phyloP scores from a whole-genome alignment of 2,329 filamentous ascomycete genomes.

The Lasiodiplodia citricola region DNA sequence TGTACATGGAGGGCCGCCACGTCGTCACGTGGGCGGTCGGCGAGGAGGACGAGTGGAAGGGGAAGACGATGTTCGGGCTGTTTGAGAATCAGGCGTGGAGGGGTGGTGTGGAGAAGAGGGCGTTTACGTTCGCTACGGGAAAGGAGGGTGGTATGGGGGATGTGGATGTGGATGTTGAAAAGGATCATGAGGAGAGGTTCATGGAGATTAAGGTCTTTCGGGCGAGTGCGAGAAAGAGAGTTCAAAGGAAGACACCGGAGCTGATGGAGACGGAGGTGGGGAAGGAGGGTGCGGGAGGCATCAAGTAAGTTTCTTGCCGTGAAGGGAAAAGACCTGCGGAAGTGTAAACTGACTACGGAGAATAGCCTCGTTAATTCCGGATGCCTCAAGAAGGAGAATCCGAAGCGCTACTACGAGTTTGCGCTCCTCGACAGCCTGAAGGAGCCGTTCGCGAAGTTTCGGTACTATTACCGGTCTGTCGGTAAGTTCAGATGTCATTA shows the following conservation, averaged over 20 bases:
- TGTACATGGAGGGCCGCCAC: slow-evolving; percentile 47
- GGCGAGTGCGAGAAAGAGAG: slow-evolving; percentile 47
- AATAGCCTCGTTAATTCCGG: slow-evolving; percentile 46
- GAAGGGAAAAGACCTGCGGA: not conserved
- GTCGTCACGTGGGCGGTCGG: slow-evolving; percentile 53
- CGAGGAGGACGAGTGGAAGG: slow-evolving; percentile 48
- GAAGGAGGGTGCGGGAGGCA: slow-evolving; percentile 30
- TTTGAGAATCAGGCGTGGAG: slow-evolving; percentile 42
- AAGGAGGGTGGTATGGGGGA: slow-evolving; percentile 15
- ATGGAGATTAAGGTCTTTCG: slow-evolving; percentile 52
- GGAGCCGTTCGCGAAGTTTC: slow-evolving; percentile 54
- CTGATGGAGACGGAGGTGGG: slow-evolving; percentile 32
- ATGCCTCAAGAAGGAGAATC: slow-evolving; percentile 44
- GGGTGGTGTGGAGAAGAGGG: slow-evolving; percentile 47
- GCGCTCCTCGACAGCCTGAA: slow-evolving; percentile 56
- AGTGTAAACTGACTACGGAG: not conserved
- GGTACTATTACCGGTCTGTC: slow-evolving; percentile 45
- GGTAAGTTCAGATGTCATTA: slow-evolving; percentile 18
- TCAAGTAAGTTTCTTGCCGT: slow-evolving; percentile 37
- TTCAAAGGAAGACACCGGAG: slow-evolving; percentile 37
- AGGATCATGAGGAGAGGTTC: slow-evolving; percentile 35
- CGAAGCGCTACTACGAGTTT: slow-evolving; percentile 55
- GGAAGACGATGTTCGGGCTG: slow-evolving; percentile 53
- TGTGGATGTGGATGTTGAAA: slow-evolving; percentile 28
- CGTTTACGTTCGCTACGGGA: slow-evolving; percentile 44